A percentile compares a stretch with the other conserved stretches of the same genome.
These are phyloP conservation scores for Cymodocea nodosa DNA, from an alignment of 116 monocot genomes.

Conservation along the genomic window DNA sequence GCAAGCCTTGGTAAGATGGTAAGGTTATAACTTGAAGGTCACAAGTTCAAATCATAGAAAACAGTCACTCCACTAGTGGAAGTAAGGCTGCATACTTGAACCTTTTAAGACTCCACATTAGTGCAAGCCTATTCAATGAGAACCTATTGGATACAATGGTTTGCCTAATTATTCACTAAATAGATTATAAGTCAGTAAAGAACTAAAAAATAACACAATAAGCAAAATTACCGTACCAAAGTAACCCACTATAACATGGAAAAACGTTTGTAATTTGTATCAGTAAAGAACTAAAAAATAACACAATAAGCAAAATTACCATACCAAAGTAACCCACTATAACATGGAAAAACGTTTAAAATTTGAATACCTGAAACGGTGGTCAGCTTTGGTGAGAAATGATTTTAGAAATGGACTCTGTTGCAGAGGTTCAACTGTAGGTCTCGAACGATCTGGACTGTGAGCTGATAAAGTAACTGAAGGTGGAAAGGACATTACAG, in stretches of 20 bases:
- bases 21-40: too few relatives aligned
- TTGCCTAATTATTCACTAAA: too few relatives aligned
- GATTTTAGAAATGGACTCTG: slow-evolving; percentile 16
- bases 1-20: too few relatives aligned
- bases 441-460: slow-evolving; percentile 10
- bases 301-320: not conserved
- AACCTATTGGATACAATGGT: too few relatives aligned
- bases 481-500: slow-evolving; percentile 33
- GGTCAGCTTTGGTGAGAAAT: slow-evolving; percentile 39
- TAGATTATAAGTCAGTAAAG: too few relatives aligned
- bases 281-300: too few relatives aligned
- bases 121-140: too few relatives aligned
- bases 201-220: not conserved
- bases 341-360: not conserved
- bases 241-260: not conserved
- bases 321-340: not conserved
- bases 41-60: too few relatives aligned
- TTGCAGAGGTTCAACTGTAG: slow-evolving; percentile 9
- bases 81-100: too few relatives aligned
- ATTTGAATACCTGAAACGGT: slow-evolving; percentile 55
- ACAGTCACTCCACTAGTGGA: too few relatives aligned
- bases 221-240: not conserved
- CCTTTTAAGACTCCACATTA: too few relatives aligned
- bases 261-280: not conserved
- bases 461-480: slow-evolving; percentile 22